phyloP scores from a whole-genome alignment of 345 rosid species.

The Brassica cretica region DNA sequence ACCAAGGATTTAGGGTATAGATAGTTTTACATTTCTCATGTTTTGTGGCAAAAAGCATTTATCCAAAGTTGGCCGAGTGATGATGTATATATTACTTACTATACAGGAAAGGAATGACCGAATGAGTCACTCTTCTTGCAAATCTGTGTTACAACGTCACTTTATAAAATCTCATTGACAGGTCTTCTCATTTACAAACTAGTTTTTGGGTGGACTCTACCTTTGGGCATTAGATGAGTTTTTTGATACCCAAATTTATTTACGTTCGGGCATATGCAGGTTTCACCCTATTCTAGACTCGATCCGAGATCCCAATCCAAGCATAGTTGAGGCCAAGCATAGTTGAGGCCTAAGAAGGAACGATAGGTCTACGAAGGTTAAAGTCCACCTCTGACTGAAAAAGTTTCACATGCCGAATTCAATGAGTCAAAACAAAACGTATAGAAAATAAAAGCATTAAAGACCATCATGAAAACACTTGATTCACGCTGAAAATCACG shows the following conservation, averaged over 20 bases:
- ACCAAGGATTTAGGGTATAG: not conserved
- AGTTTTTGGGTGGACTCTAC: not conserved
- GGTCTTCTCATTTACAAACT: not conserved
- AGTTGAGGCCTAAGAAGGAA: too few relatives aligned
- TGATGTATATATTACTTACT: conserved; percentile 13
- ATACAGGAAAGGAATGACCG: not conserved
- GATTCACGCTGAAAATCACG: too few relatives aligned
- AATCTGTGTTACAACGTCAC: not conserved
- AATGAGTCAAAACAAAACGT: too few relatives aligned
- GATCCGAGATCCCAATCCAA: too few relatives aligned
- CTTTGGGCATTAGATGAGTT: not conserved
- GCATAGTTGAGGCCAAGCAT: too few relatives aligned
- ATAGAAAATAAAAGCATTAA: too few relatives aligned
- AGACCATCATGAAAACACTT: too few relatives aligned
- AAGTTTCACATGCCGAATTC: too few relatives aligned
- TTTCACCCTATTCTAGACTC: too few relatives aligned
- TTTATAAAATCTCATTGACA: not conserved
- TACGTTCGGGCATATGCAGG: not conserved
- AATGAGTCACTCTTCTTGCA: not conserved
- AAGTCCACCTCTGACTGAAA: too few relatives aligned
- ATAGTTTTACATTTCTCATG: not conserved
- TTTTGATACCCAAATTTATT: not conserved
- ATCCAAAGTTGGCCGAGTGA: not conserved
- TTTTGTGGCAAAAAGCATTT: not conserved
- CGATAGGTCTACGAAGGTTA: too few relatives aligned